Conservation (phyloP, 768 basidiomycete genomes). For the Mycena olivaceomarginata region DNA sequence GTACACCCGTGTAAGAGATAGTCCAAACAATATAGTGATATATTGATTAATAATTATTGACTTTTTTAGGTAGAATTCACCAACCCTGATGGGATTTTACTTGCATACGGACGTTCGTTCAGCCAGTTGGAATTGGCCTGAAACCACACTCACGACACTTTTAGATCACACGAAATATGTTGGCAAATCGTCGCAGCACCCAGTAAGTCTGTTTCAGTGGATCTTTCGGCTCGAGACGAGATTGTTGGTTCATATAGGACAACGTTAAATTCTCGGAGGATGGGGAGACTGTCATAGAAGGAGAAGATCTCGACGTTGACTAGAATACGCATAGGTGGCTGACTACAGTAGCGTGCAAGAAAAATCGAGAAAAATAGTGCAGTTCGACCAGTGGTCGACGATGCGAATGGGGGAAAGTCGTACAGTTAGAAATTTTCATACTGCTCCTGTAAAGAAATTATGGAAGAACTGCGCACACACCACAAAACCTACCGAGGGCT, state of each 20-base stretch:
- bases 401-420: too few relatives aligned
- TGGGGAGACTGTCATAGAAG: constrained; percentile 82
- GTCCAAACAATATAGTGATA: too few relatives aligned
- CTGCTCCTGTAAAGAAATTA: too few relatives aligned
- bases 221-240: background rate
- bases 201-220: constrained; percentile 53
- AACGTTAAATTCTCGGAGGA: constrained; percentile 89
- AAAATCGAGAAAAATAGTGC: too few relatives aligned
- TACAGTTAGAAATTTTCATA: too few relatives aligned
- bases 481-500: background rate
- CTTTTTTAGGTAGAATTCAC: constrained; percentile 91
- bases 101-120: constrained; percentile 87
- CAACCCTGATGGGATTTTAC: constrained; percentile 76
- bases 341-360: too few relatives aligned
- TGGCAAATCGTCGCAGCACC: constrained; percentile 76
- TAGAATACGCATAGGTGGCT: constrained; percentile 11
- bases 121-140: constrained; percentile 18
- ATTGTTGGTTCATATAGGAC: constrained; percentile 62
- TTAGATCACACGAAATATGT: constrained; percentile 92
- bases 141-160: constrained; percentile 22
- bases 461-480: too few relatives aligned
- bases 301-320: constrained; percentile 67
- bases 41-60: too few relatives aligned
- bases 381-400: too few relatives aligned
- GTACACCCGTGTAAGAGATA: constrained; percentile 86